A percentile compares a stretch with the other conserved stretches of the same genome.
These are phyloP conservation scores for Aspergillus transmontanensis DNA, from an alignment of 2,329 filamentous ascomycete genomes.

Conservation along the genomic window DNA sequence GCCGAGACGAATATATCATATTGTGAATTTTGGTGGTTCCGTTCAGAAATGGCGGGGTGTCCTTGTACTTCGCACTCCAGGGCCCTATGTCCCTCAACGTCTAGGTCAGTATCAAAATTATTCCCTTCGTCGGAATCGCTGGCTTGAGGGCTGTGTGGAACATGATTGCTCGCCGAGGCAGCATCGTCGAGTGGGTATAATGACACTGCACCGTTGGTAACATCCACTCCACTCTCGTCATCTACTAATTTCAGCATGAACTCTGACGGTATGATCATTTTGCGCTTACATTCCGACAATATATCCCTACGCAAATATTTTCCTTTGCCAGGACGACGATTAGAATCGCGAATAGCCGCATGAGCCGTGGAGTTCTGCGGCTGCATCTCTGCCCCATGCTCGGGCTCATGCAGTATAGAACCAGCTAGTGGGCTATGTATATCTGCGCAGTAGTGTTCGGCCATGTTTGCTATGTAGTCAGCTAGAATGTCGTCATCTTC, in stretches of 20 bases:
- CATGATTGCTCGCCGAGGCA: neutral
- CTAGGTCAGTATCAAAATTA: neutral
- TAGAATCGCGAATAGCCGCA: neutral
- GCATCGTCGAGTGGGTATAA: neutral
- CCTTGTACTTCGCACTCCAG: neutral
- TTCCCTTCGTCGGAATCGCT: conserved; percentile 10
- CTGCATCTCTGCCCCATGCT: neutral
- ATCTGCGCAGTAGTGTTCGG: conserved; percentile 29
- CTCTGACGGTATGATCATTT: neutral
- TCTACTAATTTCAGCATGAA: neutral
- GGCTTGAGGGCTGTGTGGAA: neutral
- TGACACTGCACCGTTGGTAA: neutral
- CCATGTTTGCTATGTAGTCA: conserved; percentile 46
- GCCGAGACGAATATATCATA: conserved; percentile 54
- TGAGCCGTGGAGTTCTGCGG: neutral
- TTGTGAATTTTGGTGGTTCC: neutral
- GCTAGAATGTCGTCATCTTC: conserved; percentile 51
- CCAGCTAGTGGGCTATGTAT: neutral
- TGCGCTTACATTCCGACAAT: neutral
- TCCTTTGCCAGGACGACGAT: neutral
- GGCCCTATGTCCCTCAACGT: neutral
- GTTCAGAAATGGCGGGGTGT: neutral
- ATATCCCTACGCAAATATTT: too few relatives aligned
- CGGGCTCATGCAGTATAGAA: neutral
- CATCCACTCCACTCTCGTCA: neutral